Evolutionary conservation across 257 asterid genomes (phyloP).

Genomic region (Fraxinus quadrangulata): DNA sequence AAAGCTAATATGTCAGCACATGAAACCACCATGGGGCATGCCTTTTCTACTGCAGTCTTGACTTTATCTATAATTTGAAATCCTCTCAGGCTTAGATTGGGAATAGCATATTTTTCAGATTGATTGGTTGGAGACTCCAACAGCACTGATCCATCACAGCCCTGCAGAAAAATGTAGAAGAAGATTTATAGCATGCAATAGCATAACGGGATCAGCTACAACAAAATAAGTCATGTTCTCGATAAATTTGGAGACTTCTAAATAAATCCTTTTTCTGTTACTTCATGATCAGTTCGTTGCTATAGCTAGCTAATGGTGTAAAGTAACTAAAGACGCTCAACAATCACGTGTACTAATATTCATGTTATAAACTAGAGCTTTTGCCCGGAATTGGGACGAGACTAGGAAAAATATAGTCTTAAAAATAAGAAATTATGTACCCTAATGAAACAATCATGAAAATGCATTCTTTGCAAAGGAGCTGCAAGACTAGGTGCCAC

Average conservation of each 20-base stretch:
- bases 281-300: background rate
- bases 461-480: conserved; percentile 50
- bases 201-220: background rate
- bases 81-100: conserved; percentile 52
- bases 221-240: background rate
- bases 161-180: conserved; percentile 29
- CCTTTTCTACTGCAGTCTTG: conserved; percentile 44
- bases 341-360: background rate
- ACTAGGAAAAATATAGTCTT: background rate
- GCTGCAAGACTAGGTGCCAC: conserved; percentile 42
- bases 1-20: conserved; percentile 53
- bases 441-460: conserved; percentile 56
- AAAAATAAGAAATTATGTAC: conserved; percentile 22
- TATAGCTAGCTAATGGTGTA: background rate
- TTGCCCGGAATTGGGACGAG: background rate
- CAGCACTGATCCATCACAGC: conserved; percentile 59
- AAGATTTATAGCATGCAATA: background rate
- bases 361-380: background rate
- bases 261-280: background rate
- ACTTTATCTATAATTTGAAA: conserved; percentile 49
- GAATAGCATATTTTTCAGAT: conserved; percentile 46
- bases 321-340: background rate
- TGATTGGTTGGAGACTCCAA: conserved; percentile 39
- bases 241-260: no score
- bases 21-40: conserved; percentile 53